Conservation (phyloP, 1,284 basidiomycete species). For the Cerrena zonata region DNA sequence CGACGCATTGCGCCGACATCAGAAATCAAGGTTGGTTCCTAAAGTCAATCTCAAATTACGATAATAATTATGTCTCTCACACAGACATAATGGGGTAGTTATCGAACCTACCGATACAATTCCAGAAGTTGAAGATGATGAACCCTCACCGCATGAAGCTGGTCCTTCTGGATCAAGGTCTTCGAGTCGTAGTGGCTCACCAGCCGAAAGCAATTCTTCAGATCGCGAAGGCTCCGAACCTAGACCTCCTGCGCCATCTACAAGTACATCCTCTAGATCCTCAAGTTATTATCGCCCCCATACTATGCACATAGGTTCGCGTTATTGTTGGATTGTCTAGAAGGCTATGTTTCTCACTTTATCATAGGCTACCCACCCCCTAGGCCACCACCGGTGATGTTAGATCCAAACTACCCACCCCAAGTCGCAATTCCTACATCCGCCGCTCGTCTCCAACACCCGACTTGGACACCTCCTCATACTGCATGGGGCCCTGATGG, state of each 20-base stretch:
- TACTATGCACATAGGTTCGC: conserved; percentile 38
- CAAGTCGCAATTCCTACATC: conserved; percentile 48
- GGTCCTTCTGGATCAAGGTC: conserved; percentile 41
- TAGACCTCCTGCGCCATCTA: conserved; percentile 21
- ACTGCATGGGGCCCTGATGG: conserved; percentile 33
- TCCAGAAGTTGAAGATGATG: conserved; percentile 19
- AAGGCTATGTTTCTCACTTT: conserved; percentile 19
- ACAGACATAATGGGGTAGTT: conserved; percentile 63
- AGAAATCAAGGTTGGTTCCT: conserved; percentile 48
- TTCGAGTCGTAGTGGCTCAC: conserved; percentile 44
- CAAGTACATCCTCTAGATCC: conserved; percentile 31
- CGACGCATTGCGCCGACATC: conserved; percentile 33
- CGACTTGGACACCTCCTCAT: conserved; percentile 28
- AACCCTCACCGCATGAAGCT: conserved; percentile 31
- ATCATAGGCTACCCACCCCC: conserved; percentile 17
- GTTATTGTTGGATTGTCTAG: not conserved
- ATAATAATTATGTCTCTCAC: conserved; percentile 3
- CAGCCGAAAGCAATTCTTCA: conserved; percentile 35
- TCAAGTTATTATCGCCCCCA: conserved; percentile 63
- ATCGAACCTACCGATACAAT: conserved; percentile 45
- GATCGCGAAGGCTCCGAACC: conserved; percentile 32
- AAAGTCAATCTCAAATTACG: conserved; percentile 7
- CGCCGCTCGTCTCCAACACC: conserved; percentile 40
- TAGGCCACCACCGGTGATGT: conserved; percentile 23
- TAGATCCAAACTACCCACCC: conserved; percentile 30